Evolutionary conservation across 2,329 filamentous ascomycete genomes (phyloP).

Genomic region (Talaromyces sp.): DNA sequence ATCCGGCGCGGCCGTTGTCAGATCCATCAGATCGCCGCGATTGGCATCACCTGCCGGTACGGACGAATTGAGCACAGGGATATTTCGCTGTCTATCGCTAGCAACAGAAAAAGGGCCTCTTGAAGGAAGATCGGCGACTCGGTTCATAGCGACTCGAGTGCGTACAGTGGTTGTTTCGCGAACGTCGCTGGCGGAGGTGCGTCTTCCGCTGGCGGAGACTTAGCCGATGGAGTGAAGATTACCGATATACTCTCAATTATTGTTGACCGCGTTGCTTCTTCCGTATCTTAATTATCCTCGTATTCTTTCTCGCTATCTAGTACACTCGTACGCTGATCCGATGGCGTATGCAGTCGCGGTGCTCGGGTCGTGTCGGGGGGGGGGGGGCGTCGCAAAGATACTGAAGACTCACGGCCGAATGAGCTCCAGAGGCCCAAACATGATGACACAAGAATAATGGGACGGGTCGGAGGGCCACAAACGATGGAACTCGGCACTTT

Average conservation of each 20-base stretch:
- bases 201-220: conserved; percentile 5
- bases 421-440: conserved; percentile 12
- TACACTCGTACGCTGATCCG: not conserved
- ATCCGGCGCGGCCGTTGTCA: conserved; percentile 49
- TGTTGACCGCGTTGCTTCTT: not conserved
- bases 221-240: not conserved
- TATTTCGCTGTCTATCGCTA: conserved; percentile 47
- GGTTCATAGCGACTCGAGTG: conserved; percentile 33
- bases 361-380: conserved; percentile 2
- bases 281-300: not conserved
- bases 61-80: conserved; percentile 52
- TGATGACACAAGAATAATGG: conserved; percentile 9
- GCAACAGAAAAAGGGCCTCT: conserved; percentile 47
- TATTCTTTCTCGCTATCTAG: not conserved
- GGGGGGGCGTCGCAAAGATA: conserved; percentile 13
- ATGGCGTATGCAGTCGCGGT: conserved; percentile 1
- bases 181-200: not conserved
- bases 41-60: conserved; percentile 42
- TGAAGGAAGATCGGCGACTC: conserved; percentile 40
- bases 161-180: not conserved
- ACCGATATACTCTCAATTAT: not conserved
- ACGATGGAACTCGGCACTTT: not conserved
- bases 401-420: conserved; percentile 14
- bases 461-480: not conserved
- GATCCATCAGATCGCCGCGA: conserved; percentile 55